phyloP scores from a whole-genome alignment of 371 early-diverging fungal genomes.

The Polyrhizophydium stewartii region DNA sequence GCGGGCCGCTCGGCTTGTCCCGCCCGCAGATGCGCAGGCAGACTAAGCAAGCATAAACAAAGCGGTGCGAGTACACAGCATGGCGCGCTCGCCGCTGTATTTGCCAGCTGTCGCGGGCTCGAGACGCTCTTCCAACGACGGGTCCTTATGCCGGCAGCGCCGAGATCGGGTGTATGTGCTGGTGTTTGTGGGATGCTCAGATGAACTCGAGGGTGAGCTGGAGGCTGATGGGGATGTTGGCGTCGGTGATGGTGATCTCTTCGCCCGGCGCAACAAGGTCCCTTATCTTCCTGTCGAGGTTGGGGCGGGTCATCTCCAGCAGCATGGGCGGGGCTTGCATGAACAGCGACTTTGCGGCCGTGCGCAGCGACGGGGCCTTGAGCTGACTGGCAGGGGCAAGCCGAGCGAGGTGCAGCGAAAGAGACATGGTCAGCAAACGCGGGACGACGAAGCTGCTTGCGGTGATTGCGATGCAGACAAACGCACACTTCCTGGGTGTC shows the following conservation, averaged over 20 bases:
- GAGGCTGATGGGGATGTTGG: slow-evolving; percentile 52
- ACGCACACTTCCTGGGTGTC: slow-evolving; percentile 69
- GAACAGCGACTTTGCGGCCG: slow-evolving; percentile 59
- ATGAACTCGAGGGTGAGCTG: slow-evolving; percentile 16
- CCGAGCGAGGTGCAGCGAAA: background rate
- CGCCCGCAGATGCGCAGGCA: too few species aligned
- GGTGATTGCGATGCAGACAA: background rate
- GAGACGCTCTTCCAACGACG: too few species aligned
- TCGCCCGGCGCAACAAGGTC: slow-evolving; percentile 59
- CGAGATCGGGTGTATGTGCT: too few species aligned
- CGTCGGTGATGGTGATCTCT: slow-evolving; percentile 71
- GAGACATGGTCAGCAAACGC: background rate
- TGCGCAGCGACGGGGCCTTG: slow-evolving; percentile 70
- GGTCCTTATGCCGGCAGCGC: too few species aligned
- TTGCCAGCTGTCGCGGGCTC: too few species aligned
- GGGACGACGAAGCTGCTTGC: background rate
- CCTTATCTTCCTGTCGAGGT: slow-evolving; percentile 56
- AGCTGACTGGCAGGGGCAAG: slow-evolving; percentile 52
- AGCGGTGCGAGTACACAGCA: too few species aligned
- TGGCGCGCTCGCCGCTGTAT: too few species aligned
- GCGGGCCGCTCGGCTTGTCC: too few species aligned
- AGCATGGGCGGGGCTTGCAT: slow-evolving; percentile 75
- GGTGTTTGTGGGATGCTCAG: too few species aligned
- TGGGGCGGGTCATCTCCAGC: slow-evolving; percentile 66
- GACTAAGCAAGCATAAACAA: too few species aligned